Percentiles rank a stretch among this genome's conserved stretches.
These are phyloP conservation scores for Cystobasidium pallidum DNA, from an alignment of 1,284 basidiomycete genomes.

Conservation along the genomic window DNA sequence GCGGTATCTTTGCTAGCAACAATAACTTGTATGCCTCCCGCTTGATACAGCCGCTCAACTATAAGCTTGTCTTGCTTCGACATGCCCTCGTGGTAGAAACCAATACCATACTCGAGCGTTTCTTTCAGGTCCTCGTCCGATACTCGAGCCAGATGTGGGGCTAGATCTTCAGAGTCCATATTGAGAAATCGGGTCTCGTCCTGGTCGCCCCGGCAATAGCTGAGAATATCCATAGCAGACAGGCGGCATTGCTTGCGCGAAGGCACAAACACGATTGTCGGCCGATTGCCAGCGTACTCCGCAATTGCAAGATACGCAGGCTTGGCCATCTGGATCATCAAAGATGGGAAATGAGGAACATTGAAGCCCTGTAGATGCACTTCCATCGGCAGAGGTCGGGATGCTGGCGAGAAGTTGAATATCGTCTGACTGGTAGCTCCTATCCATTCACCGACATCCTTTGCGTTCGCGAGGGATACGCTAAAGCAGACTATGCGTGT, in stretches of 20 bases:
- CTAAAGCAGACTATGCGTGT: constrained; percentile 92
- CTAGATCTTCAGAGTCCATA: constrained; percentile 78
- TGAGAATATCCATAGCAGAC: constrained; percentile 87
- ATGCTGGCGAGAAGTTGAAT: constrained; percentile 96
- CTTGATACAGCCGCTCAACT: constrained; percentile 88
- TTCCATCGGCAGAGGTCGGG: constrained; percentile 93
- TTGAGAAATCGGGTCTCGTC: constrained; percentile 86
- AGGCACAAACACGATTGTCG: constrained; percentile 90
- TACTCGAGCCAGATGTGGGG: constrained; percentile 85
- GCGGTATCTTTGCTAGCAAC: constrained; percentile 95
- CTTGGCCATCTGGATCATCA: constrained; percentile 99
- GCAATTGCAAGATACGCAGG: constrained; percentile 92
- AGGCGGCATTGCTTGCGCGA: constrained; percentile 90
- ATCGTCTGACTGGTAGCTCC: constrained; percentile 88
- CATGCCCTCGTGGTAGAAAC: constrained; percentile 93
- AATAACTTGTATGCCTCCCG: constrained; percentile 91
- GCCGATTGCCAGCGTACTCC: constrained; percentile 83
- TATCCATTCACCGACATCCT: constrained; percentile 97
- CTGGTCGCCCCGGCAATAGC: constrained; percentile 86
- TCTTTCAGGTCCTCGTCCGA: constrained; percentile 77
- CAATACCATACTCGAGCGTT: constrained; percentile 85
- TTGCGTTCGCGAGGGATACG: constrained; percentile 93
- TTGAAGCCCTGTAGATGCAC: constrained; percentile 95
- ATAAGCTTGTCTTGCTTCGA: constrained; percentile 89
- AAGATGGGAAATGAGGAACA: constrained; percentile 93